phyloP scores from a whole-genome alignment of 139 green algal genomes.

The Monoraphidium neglectum region DNA sequence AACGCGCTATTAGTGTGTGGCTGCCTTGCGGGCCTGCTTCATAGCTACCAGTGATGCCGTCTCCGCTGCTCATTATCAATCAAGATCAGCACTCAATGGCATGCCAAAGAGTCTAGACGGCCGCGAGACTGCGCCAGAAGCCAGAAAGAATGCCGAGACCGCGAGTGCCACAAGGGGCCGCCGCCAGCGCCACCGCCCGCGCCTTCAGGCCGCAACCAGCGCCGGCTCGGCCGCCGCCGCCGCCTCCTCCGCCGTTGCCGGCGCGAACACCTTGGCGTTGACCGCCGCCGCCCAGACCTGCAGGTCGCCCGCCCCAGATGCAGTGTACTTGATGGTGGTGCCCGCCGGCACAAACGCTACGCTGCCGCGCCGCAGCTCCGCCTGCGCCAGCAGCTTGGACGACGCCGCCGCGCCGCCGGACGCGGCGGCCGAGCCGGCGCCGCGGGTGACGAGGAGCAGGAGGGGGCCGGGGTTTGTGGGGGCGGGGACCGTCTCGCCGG shows the following conservation, averaged over 20 bases:
- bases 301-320: slow-evolving; percentile 18
- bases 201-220: no score
- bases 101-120: no score
- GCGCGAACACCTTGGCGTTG: slow-evolving; percentile 48
- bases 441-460: slow-evolving; percentile 52
- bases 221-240: no score
- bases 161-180: no score
- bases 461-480: slow-evolving; percentile 48
- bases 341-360: slow-evolving; percentile 55
- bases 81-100: no score
- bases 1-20: no score
- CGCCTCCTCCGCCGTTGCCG: neutral
- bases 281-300: slow-evolving; percentile 46
- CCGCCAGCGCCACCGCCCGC: no score
- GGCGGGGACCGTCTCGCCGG: slow-evolving; percentile 19
- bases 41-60: no score
- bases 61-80: no score
- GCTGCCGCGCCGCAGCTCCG: slow-evolving; percentile 13
- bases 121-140: no score
- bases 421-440: slow-evolving; percentile 23
- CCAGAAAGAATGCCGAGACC: no score
- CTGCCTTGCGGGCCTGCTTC: no score
- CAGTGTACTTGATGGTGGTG: slow-evolving; percentile 36
- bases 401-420: neutral
- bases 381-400: slow-evolving; percentile 17